Conservation (phyloP, 2,329 filamentous ascomycete genomes). For the Aspergillus flavus region DNA sequence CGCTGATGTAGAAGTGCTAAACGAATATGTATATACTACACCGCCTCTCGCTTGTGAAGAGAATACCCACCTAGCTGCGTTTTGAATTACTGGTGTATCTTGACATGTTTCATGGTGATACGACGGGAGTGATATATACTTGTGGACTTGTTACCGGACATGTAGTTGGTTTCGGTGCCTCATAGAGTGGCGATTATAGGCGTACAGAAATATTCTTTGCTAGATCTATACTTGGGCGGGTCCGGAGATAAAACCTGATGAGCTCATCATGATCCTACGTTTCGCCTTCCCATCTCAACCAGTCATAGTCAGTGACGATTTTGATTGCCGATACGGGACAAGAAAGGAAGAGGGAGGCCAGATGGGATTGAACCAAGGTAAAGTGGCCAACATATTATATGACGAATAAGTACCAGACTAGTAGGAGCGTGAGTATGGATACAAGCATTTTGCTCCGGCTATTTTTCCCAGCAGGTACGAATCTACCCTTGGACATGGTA, state of each 20-base stretch:
- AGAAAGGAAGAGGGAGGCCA: not conserved
- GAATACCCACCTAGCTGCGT: not conserved
- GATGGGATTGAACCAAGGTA: not conserved
- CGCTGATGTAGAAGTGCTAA: not conserved
- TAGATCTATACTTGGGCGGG: not conserved
- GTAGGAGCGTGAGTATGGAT: not conserved
- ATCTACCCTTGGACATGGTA: slow-evolving; percentile 4
- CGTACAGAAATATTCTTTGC: not conserved
- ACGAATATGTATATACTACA: not conserved
- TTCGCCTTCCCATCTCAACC: not conserved
- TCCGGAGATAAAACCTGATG: not conserved
- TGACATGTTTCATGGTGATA: not conserved
- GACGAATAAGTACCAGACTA: not conserved
- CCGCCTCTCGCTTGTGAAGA: not conserved
- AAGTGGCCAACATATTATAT: not conserved
- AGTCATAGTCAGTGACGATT: not conserved
- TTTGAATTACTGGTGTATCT: not conserved
- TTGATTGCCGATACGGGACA: not conserved
- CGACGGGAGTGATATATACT: not conserved
- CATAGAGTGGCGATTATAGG: not conserved
- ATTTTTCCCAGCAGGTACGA: slow-evolving; percentile 8
- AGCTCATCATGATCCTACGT: not conserved
- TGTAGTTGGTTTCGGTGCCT: not conserved
- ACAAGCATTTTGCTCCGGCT: not conserved
- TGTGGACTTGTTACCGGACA: not conserved